Conservation (phyloP, 495 filamentous ascomycete species). For the Neurospora sp. region DNA sequence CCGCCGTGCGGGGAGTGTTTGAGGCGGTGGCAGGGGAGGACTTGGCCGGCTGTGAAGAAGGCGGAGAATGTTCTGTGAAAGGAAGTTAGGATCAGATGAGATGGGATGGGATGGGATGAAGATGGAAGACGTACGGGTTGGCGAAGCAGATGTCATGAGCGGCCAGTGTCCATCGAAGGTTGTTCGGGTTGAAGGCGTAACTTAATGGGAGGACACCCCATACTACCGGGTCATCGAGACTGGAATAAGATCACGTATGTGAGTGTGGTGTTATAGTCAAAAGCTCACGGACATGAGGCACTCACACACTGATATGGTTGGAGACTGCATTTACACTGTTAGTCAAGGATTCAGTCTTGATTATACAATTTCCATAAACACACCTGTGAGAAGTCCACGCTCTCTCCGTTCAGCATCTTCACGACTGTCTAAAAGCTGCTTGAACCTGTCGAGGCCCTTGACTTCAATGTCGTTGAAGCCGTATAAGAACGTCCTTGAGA, state of each 20-base stretch:
- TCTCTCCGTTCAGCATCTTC: slow-evolving; percentile 56
- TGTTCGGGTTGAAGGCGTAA: slow-evolving; percentile 57
- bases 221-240: slow-evolving; percentile 86
- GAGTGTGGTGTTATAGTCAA: background rate
- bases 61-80: slow-evolving; percentile 37
- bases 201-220: slow-evolving; percentile 77
- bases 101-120: background rate
- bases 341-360: background rate
- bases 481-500: slow-evolving; percentile 35
- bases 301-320: slow-evolving; percentile 94
- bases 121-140: slow-evolving; percentile 40
- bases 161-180: slow-evolving; percentile 76
- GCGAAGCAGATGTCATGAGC: slow-evolving; percentile 90
- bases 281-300: slow-evolving; percentile 23
- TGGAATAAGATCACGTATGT: slow-evolving; percentile 19
- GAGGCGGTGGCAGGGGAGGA: slow-evolving; percentile 75
- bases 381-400: slow-evolving; percentile 81
- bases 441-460: slow-evolving; percentile 62
- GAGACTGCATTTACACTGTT: slow-evolving; percentile 50
- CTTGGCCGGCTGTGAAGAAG: slow-evolving; percentile 83
- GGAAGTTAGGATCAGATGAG: background rate
- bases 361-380: background rate
- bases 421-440: slow-evolving; percentile 64
- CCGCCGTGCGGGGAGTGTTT: slow-evolving; percentile 66
- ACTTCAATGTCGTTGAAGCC: slow-evolving; percentile 50